phyloP scores from a whole-genome alignment of 345 rosid species.

The Turritis glabra region DNA sequence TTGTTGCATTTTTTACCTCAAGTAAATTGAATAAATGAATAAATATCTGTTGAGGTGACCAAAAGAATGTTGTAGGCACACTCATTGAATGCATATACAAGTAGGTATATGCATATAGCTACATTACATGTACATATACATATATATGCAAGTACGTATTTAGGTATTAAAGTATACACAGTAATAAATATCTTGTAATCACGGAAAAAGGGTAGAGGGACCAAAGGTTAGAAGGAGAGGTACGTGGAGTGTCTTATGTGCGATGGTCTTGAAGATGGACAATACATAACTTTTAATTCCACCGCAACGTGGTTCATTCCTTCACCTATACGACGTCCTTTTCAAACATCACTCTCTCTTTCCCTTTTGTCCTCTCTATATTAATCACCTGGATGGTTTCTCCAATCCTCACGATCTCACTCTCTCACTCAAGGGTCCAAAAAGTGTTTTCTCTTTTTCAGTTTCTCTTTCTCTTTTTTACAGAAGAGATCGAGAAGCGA shows the following conservation, averaged over 20 bases:
- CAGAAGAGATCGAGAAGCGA: conserved; percentile 24
- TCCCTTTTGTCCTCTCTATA: conserved; percentile 38
- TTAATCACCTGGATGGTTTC: conserved; percentile 31
- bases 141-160: conserved; percentile 17
- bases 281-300: conserved; percentile 29
- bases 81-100: conserved; percentile 30
- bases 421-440: conserved; percentile 27
- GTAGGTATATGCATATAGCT: conserved; percentile 24
- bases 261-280: conserved; percentile 22
- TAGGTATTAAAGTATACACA: conserved; percentile 22
- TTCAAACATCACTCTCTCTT: conserved; percentile 26
- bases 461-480: conserved; percentile 1
- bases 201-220: conserved; percentile 25
- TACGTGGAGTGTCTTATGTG: conserved; percentile 32
- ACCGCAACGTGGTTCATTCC: conserved; percentile 40
- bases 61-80: neutral
- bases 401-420: conserved; percentile 16
- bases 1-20: neutral
- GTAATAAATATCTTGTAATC: conserved; percentile 24
- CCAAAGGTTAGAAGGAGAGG: conserved; percentile 30
- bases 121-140: conserved; percentile 1
- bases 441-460: conserved; percentile 21
- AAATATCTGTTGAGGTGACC: neutral
- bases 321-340: conserved; percentile 33
- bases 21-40: neutral